Evolutionary conservation across 306 rosid species (phyloP).

Genomic region (Elaeagnus macrophylla): DNA sequence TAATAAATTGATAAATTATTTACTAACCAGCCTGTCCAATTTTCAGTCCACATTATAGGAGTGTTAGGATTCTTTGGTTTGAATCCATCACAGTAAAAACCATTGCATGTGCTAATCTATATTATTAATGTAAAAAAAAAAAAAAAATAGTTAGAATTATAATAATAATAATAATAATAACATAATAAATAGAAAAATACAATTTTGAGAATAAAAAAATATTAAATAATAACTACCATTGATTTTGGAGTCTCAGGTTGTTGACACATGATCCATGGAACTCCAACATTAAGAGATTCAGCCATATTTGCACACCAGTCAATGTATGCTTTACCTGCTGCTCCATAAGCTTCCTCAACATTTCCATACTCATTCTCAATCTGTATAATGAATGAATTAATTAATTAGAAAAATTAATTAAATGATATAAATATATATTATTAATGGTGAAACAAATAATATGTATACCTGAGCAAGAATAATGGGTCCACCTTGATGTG

Average conservation of each 20-base stretch:
- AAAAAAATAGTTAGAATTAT: background rate
- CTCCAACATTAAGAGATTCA: conserved; percentile 30
- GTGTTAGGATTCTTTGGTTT: conserved; percentile 36
- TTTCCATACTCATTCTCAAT: conserved; percentile 56
- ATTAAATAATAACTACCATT: conserved; percentile 17
- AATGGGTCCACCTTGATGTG: conserved; percentile 50
- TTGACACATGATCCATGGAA: conserved; percentile 68
- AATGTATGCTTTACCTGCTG: conserved; percentile 41
- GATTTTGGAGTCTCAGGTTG: conserved; percentile 41
- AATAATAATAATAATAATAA: background rate
- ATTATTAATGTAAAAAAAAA: background rate
- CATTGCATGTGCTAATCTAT: conserved; percentile 52
- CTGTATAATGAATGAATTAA: no score
- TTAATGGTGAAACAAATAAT: background rate
- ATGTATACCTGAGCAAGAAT: conserved; percentile 40
- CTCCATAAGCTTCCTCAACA: conserved; percentile 36
- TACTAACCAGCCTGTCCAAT: conserved; percentile 53
- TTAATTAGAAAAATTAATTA: no score
- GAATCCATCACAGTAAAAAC: conserved; percentile 46
- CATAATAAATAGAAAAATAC: background rate
- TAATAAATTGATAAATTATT: background rate
- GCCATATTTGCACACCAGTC: conserved; percentile 52
- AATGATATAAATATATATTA: background rate
- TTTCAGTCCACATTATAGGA: conserved; percentile 63
- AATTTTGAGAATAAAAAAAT: background rate